Conservation (phyloP, 75 land plant species). For the Chamaecyparis obtusa region DNA sequence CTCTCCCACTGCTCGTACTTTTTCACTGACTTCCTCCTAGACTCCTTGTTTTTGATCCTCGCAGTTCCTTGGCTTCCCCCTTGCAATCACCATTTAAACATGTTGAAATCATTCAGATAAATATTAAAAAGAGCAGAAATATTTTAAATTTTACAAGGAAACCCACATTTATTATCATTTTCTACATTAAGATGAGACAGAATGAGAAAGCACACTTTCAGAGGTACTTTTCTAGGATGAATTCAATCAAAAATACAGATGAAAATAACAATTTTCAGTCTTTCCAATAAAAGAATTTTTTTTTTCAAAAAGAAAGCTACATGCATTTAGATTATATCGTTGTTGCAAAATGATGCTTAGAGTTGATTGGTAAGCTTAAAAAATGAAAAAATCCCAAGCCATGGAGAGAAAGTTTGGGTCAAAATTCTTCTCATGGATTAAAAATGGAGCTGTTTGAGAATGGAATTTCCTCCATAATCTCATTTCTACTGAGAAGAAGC, state of each 20-base stretch:
- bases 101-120: not conserved
- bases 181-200: not conserved
- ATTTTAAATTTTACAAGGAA: not conserved
- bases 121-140: not conserved
- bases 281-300: not conserved
- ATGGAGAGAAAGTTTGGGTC: not conserved
- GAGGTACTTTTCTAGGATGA: not conserved
- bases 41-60: not conserved
- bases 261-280: not conserved
- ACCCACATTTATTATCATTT: not conserved
- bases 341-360: not conserved
- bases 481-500: not conserved
- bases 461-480: not conserved
- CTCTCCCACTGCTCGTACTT: not conserved
- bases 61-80: not conserved
- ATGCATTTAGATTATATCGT: not conserved
- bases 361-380: not conserved
- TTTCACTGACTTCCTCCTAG: not conserved
- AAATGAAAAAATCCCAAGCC: not conserved
- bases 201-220: not conserved
- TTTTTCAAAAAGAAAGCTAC: too few species aligned
- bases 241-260: too few species aligned
- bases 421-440: not conserved
- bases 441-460: not conserved
- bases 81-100: conserved; percentile 1